A percentile compares a stretch with the other conserved stretches of the same genome.
Evolutionary conservation across 805 yeast species (phyloP).

Genomic region (Wickerhamomyces canadensis): DNA sequence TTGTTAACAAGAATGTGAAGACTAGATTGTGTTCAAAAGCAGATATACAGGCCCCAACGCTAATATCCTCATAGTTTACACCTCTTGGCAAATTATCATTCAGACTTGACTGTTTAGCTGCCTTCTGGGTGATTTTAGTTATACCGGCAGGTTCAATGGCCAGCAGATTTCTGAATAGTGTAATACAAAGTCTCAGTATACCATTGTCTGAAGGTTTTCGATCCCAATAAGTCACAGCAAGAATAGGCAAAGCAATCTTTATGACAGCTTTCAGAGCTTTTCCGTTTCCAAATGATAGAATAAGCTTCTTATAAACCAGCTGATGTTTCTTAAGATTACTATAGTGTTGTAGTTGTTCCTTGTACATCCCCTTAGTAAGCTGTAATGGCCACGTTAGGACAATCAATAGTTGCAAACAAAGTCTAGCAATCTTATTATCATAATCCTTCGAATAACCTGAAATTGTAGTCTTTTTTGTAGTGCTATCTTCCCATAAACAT

Average conservation of each 20-base stretch:
- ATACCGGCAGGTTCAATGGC: slow-evolving; percentile 67
- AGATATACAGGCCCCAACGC: slow-evolving; percentile 48
- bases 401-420: slow-evolving; percentile 75
- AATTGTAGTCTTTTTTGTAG: slow-evolving; percentile 20
- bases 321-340: slow-evolving; percentile 64
- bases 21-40: slow-evolving; percentile 69
- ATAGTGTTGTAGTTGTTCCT: slow-evolving; percentile 51
- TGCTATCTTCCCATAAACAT: slow-evolving; percentile 59
- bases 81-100: slow-evolving; percentile 46
- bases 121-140: slow-evolving; percentile 39
- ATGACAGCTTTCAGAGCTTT: slow-evolving; percentile 62
- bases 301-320: slow-evolving; percentile 59
- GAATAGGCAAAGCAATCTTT: slow-evolving; percentile 58
- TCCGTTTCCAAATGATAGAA: slow-evolving; percentile 55
- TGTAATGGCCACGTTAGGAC: slow-evolving; percentile 83
- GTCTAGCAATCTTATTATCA: slow-evolving; percentile 59
- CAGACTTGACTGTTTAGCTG: slow-evolving; percentile 25
- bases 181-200: slow-evolving; percentile 64
- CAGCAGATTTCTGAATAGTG: slow-evolving; percentile 72
- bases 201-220: slow-evolving; percentile 69
- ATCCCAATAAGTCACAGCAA: slow-evolving; percentile 44
- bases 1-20: slow-evolving; percentile 62
- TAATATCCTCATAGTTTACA: slow-evolving; percentile 60
- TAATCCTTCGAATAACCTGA: slow-evolving; percentile 28
- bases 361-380: slow-evolving; percentile 42